A percentile compares a stretch with the other conserved stretches of the same genome.
Conservation (phyloP, 1,139 yeast species). For the Pichia sp. region DNA sequence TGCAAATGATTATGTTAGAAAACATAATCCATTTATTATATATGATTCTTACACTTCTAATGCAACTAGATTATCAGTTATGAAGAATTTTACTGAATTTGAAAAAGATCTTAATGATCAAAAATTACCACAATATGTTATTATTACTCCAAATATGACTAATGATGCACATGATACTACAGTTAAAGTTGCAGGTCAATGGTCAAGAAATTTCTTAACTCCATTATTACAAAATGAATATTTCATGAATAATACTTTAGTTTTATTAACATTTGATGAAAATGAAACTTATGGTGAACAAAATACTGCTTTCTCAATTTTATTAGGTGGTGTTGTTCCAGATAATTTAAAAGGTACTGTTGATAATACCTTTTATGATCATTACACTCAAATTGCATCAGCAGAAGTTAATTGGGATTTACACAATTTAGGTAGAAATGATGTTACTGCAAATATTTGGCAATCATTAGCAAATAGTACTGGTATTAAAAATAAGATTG, state of each 20-base stretch:
- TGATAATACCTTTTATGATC: slow-evolving; percentile 42
- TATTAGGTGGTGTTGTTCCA: slow-evolving; percentile 41
- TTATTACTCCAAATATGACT: slow-evolving; percentile 46
- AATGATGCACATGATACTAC: slow-evolving; percentile 44
- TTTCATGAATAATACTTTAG: slow-evolving; percentile 39
- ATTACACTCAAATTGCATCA: slow-evolving; percentile 42
- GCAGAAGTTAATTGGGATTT: slow-evolving; percentile 43
- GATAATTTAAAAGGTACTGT: slow-evolving; percentile 34
- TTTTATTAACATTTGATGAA: slow-evolving; percentile 43
- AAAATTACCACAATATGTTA: slow-evolving; percentile 41
- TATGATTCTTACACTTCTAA: slow-evolving; percentile 34
- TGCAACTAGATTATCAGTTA: slow-evolving; percentile 32
- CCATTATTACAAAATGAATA: slow-evolving; percentile 37
- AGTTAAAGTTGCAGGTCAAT: slow-evolving; percentile 37
- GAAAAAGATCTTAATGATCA: slow-evolving; percentile 33
- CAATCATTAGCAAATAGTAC: slow-evolving; percentile 31
- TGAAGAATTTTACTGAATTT: slow-evolving; percentile 42
- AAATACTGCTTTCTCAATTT: slow-evolving; percentile 38
- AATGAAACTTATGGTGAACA: slow-evolving; percentile 36
- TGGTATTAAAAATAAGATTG: slow-evolving; percentile 30
- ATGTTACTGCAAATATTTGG: slow-evolving; percentile 43
- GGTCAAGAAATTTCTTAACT: slow-evolving; percentile 38
- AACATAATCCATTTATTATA: slow-evolving; percentile 41
- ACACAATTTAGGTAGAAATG: slow-evolving; percentile 42
- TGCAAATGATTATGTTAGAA: slow-evolving; percentile 43